Evolutionary conservation across 2,329 filamentous ascomycete genomes (phyloP), one percentile per base, ranked within the genome.

Genomic region (Passalora sequoiae): DNA sequence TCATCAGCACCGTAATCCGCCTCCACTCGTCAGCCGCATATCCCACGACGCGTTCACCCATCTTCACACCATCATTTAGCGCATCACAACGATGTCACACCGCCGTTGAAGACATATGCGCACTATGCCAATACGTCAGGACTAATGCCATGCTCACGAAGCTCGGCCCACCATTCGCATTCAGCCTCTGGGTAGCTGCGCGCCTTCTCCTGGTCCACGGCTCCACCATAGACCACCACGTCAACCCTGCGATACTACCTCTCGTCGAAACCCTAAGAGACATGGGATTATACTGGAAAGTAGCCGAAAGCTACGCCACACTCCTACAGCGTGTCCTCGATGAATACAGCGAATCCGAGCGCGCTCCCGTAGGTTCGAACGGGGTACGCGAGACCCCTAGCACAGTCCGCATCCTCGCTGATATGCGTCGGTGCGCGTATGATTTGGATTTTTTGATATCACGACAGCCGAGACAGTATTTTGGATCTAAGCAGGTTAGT

Each of bases 1-100:
- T n/a, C n/a, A n/a, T 15, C 51, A 80, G 76, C 1, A 85, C 89
- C 33, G 82, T 94, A 6, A 94, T 96, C 55, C 81, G 89, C 25
- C 75, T 95, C 17, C 89, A 95, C 68, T 95, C 89, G 0, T 94
- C 88, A 1, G 88, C 89, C 4, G 89, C 89, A 2, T 96, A 95
- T 64, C 89, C 89, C 3, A 94, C 88, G 4, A 92, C 86, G 3
- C 77, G 86, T 22, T 94, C 87, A 1, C 83, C 84, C 9, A 89
- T 94, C 40, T 96, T 95, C 68, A 89, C 86, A 0, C 86, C 89
- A 0, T 94, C 86, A 0, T 94, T 87, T 64, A 86, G 81, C 56
- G 89, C 89, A 21, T 85, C 81, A 41, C 87, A 94, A 61, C 76
- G 86, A 30, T 95, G 89, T 59, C 80, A 89, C 47, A 77, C 78